Base-by-base conservation (phyloP, 129 eudicot species). In the Dittrichia graveolens region DNA sequence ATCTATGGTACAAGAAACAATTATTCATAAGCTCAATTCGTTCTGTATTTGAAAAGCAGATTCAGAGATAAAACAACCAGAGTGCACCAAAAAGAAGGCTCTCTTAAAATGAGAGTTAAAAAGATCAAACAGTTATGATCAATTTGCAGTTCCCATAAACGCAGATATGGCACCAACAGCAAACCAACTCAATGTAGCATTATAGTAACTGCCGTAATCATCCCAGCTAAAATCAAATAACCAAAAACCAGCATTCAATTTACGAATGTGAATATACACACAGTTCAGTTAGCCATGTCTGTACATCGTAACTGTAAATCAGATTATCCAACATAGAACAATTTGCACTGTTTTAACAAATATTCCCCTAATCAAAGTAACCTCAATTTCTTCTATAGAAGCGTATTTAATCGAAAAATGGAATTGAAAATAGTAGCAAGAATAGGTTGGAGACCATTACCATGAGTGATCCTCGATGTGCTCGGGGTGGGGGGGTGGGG, bases 401-500 rank as follows among this genome's bases (percentile, higher is more conserved):
- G 50, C 43, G 56, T 14, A 45, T 3, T 12, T 55, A 12, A 53
- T 31, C 8, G 13, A 55, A 43, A 11, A 53, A 8, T 41, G 56
- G 48, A 65, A 54, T 9, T 44, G 43, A 45, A 2, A 45, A 35
- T 15, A 1, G 15, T 11, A 40, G 49, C 7, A 41, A 8, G 48
- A 34, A 45, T 16, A 42, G 8, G 60, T 48, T 19, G 14, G 46
- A 77, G 64, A 48, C 5, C 7, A 9, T 60, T 77, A 77, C 81
- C 81, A 77, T 77, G 71, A 14, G 13, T 62, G 75, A 45, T 56
- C 57, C 39, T 58, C 40, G 59, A 56, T n/a, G 4, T 12, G 15
- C 38, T n/a, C 8, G 39, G 72, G 39, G 79, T 52, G 42, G 42
- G 15, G 18, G 3, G 69, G 13, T 14, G 55, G 43, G 19, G 76